phyloP scores from a whole-genome alignment of 768 basidiomycete genomes.

The Agaricus subrufescens region DNA sequence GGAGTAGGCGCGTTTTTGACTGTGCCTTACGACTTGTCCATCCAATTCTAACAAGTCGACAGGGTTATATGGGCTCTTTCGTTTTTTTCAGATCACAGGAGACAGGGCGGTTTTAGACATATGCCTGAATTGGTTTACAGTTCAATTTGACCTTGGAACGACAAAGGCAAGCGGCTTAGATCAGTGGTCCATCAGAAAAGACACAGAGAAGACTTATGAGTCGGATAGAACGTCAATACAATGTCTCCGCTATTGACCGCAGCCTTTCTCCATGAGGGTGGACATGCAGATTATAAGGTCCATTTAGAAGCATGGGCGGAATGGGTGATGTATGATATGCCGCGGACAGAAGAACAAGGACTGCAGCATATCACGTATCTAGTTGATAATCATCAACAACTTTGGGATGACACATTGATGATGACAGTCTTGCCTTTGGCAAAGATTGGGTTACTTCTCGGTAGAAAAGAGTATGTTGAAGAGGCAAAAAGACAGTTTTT shows the following conservation, averaged over 20 bases:
- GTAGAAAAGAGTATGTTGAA: conserved; percentile 43
- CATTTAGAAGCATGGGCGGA: conserved; percentile 47
- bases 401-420: conserved; percentile 59
- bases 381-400: conserved; percentile 36
- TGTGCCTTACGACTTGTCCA: neutral
- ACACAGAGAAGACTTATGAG: neutral
- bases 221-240: conserved; percentile 47
- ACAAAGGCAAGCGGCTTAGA: conserved; percentile 31
- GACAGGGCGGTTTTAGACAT: conserved; percentile 33
- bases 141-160: conserved; percentile 43
- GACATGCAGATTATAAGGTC: conserved; percentile 27
- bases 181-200: neutral
- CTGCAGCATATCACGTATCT: conserved; percentile 46
- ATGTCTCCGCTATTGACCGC: conserved; percentile 48
- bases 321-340: conserved; percentile 46
- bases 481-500: conserved; percentile 51
- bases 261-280: conserved; percentile 36
- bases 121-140: conserved; percentile 43
- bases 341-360: conserved; percentile 39
- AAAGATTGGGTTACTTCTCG: conserved; percentile 51
- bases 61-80: conserved; percentile 38
- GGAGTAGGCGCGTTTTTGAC: conserved; percentile 27
- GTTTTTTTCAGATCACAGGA: conserved; percentile 36
- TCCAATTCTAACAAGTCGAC: neutral
- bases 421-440: conserved; percentile 54